Base-by-base conservation (phyloP, 1,139 yeast genomes). In the Sugiyamaella paludigena region DNA sequence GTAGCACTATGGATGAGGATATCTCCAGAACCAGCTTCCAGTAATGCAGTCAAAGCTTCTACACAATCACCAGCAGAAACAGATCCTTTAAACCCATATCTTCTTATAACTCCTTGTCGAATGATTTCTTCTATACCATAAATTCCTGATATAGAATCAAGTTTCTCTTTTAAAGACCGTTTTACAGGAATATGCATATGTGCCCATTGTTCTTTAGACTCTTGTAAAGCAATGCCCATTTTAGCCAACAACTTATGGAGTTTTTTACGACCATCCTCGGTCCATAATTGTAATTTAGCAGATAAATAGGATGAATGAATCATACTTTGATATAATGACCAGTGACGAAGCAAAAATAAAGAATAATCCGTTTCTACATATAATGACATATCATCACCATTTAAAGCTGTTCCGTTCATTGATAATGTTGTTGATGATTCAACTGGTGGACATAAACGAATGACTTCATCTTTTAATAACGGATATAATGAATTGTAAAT, bases 31-130 rank as follows among this genome's bases (percentile, higher is more conserved):
- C 72, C 74, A 4, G 66, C 62, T 62, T 92, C 98, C 29, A 94
- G 70, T 50, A 92, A 68, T 1, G 98, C 96, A 4, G 89, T 80
- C 11, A 92, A 70, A 0, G 96, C 80, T 62, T 92, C 97, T 6
- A 87, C 96, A 61, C 87, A 88, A 65, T 94, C 99, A 69, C 91
- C 87, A 0, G 98, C 98, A 34, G 95, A 82, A 28, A 92, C 74
- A 24, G 87, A 80, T 1, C 97, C 96, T 51, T 86, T 81, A 63
- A 79, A 91, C 0, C 98, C 98, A 68, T 79, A 89, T 6, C 87
- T 80, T 51, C 96, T 75, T 10, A 88, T 77, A 53, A 92, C 89
- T 0, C 98, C 98, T 47, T 87, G 92, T 53, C 94, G 75, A 0
- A 87, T 80, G 13, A 92, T 76, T 34, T 89, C 94, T 54, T 87